Conservation (phyloP, 768 basidiomycete genomes). For the Mycena latifolia region DNA sequence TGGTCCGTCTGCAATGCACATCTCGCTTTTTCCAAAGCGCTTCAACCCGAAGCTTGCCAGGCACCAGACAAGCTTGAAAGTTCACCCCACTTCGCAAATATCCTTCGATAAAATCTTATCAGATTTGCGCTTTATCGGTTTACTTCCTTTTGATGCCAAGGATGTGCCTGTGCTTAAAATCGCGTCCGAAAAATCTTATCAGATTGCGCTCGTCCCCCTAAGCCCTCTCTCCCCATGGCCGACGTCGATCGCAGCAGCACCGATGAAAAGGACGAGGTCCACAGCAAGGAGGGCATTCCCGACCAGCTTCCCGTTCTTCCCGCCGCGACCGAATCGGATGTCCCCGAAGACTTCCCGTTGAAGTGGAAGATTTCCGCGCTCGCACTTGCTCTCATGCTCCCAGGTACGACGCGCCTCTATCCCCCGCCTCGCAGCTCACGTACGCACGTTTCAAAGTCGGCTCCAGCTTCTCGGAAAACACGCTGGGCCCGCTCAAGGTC, state of each 20-base stretch:
- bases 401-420: neutral
- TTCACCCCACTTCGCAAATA: no score
- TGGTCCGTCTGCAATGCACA: no score
- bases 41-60: no score
- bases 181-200: no score
- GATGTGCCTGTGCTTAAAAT: no score
- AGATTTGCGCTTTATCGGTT: no score
- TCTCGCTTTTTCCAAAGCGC: no score
- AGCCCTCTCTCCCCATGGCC: neutral
- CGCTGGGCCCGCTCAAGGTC: neutral
- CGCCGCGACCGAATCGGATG: neutral
- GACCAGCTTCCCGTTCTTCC: neutral
- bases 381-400: neutral
- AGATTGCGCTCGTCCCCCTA: no score
- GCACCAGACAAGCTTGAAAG: no score
- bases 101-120: no score
- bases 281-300: neutral
- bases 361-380: slow-evolving; percentile 2
- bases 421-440: neutral
- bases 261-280: neutral
- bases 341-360: neutral
- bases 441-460: neutral
- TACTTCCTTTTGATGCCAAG: no score
- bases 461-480: slow-evolving; percentile 6
- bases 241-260: neutral